Evolutionary conservation across 768 basidiomycete species (phyloP).

Genomic region (Suillus tomentosus): DNA sequence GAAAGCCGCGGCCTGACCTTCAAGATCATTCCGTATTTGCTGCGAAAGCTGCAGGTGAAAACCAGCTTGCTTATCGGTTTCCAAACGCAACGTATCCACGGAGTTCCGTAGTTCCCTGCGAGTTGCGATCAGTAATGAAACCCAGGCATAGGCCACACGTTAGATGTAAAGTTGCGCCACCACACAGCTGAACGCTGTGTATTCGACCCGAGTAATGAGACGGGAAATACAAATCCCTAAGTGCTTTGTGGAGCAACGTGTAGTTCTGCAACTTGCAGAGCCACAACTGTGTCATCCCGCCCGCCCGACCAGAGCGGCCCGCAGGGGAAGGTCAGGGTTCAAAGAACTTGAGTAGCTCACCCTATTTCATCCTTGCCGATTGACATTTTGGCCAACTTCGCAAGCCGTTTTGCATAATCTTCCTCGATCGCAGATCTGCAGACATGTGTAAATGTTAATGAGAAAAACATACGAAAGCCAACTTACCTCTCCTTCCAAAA

Average conservation of each 20-base stretch:
- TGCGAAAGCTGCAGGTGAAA: conserved; percentile 75
- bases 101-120: conserved; percentile 79
- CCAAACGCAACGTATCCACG: conserved; percentile 75
- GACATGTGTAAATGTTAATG: conserved; percentile 14
- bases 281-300: conserved; percentile 9
- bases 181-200: not conserved
- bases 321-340: conserved; percentile 6
- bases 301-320: conserved; percentile 6
- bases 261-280: conserved; percentile 4
- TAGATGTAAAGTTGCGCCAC: conserved; percentile 5
- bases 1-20: conserved; percentile 63
- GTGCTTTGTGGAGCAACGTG: conserved; percentile 3
- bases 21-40: conserved; percentile 76
- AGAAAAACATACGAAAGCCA: conserved; percentile 1
- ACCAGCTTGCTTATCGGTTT: conserved; percentile 81
- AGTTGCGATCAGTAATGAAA: conserved; percentile 23
- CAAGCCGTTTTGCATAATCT: conserved; percentile 87
- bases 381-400: conserved; percentile 71
- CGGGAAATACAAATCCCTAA: not conserved
- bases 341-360: conserved; percentile 48
- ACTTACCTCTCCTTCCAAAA: conserved; percentile 95
- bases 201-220: conserved; percentile 2
- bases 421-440: conserved; percentile 87
- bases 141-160: conserved; percentile 3
- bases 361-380: conserved; percentile 93